Conservation (phyloP, 2,329 filamentous ascomycete genomes). For the Anisogramma anomala region DNA sequence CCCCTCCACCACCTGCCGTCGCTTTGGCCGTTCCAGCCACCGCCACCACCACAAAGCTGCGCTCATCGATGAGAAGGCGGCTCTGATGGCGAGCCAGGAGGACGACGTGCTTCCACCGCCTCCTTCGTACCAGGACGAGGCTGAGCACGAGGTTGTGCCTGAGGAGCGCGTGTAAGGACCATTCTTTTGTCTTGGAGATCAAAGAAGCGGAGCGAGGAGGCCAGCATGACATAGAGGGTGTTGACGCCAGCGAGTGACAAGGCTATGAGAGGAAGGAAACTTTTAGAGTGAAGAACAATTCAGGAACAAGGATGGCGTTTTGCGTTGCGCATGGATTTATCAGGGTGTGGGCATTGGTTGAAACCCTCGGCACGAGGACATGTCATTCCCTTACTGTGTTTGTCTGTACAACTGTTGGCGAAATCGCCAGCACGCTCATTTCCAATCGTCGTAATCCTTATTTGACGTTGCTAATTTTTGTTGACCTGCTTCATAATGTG, state of each 20-base stretch:
- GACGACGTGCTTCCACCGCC: slow-evolving; percentile 19
- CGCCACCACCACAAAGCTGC: slow-evolving; percentile 27
- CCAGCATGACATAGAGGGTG: no score
- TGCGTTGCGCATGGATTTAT: background rate
- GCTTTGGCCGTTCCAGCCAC: slow-evolving; percentile 17
- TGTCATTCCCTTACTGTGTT: slow-evolving; percentile 7
- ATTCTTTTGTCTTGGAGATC: no score
- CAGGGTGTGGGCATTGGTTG: slow-evolving; percentile 3
- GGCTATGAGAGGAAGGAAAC: background rate
- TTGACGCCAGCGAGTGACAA: no score
- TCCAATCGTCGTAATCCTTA: no score
- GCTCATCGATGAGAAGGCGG: slow-evolving; percentile 37
- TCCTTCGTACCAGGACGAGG: slow-evolving; percentile 19
- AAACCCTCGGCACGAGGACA: background rate
- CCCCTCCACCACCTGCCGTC: slow-evolving; percentile 22
- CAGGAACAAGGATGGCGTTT: slow-evolving; percentile 4
- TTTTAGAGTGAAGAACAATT: background rate
- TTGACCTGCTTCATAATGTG: no score
- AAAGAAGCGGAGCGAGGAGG: no score
- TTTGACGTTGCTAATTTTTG: no score
- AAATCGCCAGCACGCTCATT: slow-evolving; percentile 14
- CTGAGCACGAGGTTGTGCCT: background rate
- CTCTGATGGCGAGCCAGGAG: slow-evolving; percentile 32
- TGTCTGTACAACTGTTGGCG: slow-evolving; percentile 1
- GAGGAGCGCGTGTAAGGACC: slow-evolving; percentile 4